Percentiles rank a stretch among this genome's conserved stretches.
phyloP scores from a whole-genome alignment of 441 rosid genomes.

The Pelargonium cotyledonis region DNA sequence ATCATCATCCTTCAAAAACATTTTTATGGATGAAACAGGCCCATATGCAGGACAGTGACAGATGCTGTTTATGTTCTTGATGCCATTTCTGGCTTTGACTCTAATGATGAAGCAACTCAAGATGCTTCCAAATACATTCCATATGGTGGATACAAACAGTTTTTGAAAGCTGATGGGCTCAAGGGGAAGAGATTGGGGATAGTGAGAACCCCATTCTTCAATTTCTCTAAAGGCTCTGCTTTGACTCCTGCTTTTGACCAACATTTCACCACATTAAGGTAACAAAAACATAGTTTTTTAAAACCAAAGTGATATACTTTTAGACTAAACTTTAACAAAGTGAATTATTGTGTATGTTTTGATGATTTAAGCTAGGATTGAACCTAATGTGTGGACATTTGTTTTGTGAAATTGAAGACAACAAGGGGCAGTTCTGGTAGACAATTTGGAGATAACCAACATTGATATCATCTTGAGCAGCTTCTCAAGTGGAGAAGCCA shows the following conservation, averaged over 20 bases:
- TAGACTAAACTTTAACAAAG: too few relatives aligned
- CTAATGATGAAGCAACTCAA: slow-evolving; percentile 38
- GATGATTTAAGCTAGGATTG: background rate
- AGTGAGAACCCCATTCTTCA: slow-evolving; percentile 30
- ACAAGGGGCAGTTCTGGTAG: slow-evolving; percentile 45
- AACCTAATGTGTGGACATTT: background rate
- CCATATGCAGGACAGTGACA: slow-evolving; percentile 52
- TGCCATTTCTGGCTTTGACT: slow-evolving; percentile 53
- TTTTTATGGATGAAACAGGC: slow-evolving; percentile 30
- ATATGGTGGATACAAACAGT: slow-evolving; percentile 45
- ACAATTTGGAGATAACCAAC: slow-evolving; percentile 40
- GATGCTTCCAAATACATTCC: slow-evolving; percentile 45
- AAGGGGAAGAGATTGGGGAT: slow-evolving; percentile 49
- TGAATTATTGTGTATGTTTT: background rate
- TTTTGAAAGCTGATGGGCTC: slow-evolving; percentile 41
- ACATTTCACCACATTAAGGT: slow-evolving; percentile 47
- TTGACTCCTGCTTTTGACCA: slow-evolving; percentile 25
- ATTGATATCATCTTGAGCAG: slow-evolving; percentile 18
- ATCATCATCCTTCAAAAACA: too few relatives aligned
- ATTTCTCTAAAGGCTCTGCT: background rate
- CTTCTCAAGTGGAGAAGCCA: slow-evolving; percentile 34
- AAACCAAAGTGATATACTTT: too few relatives aligned
- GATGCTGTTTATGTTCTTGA: slow-evolving; percentile 64
- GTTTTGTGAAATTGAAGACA: slow-evolving; percentile 22
- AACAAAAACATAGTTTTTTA: background rate